Percentiles rank a stretch among this genome's conserved stretches.
These are phyloP conservation scores for Bipolaris victoriae DNA, from an alignment of 2,329 filamentous ascomycete genomes.

Conservation along the genomic window DNA sequence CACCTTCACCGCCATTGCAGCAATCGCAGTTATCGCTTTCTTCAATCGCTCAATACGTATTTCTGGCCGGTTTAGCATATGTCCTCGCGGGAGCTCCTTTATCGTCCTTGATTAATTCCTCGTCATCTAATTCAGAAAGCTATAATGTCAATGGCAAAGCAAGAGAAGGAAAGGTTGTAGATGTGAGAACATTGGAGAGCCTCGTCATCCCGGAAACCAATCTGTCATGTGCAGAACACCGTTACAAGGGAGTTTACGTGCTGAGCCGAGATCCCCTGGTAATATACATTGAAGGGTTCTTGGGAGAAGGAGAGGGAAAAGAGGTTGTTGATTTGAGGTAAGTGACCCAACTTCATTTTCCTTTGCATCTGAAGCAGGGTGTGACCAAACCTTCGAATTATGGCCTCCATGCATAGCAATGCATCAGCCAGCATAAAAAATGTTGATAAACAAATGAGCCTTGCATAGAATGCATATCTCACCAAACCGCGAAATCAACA, in stretches of 20 bases:
- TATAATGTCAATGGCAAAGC: not conserved
- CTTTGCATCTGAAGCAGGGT: not conserved
- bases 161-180: slow-evolving; percentile 1
- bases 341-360: not conserved
- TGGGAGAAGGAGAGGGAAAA: slow-evolving; percentile 56
- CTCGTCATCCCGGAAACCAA: slow-evolving; percentile 50
- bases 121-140: not conserved
- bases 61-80: slow-evolving; percentile 40
- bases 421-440: not conserved
- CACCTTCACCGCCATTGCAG: slow-evolving; percentile 7
- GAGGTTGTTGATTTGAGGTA: slow-evolving; percentile 62
- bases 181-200: slow-evolving; percentile 42
- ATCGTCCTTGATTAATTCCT: slow-evolving; percentile 13
- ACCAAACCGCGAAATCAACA: not conserved
- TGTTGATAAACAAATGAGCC: too few species aligned
- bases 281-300: slow-evolving; percentile 64
- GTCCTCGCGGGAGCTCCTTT: slow-evolving; percentile 48
- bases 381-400: too few species aligned
- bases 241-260: slow-evolving; percentile 54
- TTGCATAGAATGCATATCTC: not conserved
- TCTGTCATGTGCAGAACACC: slow-evolving; percentile 49
- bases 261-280: slow-evolving; percentile 62
- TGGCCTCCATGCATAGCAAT: not conserved
- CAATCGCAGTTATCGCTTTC: slow-evolving; percentile 20
- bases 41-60: slow-evolving; percentile 40